These are phyloP conservation scores for Ascosphaera apis DNA, from an alignment of 2,329 filamentous ascomycete genomes.

Conservation along the genomic window DNA sequence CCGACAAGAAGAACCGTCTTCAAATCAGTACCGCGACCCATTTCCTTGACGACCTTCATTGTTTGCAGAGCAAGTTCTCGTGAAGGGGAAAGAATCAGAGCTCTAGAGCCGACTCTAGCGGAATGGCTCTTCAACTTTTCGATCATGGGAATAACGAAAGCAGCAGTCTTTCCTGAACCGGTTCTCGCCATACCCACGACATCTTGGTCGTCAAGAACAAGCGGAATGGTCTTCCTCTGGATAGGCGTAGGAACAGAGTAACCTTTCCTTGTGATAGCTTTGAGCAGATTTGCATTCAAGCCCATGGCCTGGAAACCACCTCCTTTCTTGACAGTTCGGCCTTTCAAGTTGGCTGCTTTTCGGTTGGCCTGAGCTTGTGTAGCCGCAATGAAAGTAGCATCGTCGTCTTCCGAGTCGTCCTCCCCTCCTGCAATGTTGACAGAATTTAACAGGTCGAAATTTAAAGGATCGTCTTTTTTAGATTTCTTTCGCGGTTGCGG, in stretches of 20 bases:
- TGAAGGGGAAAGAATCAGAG: slow-evolving; percentile 73
- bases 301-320: slow-evolving; percentile 95
- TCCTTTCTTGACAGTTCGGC: slow-evolving; percentile 74
- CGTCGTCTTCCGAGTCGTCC: slow-evolving; percentile 36
- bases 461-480: slow-evolving; percentile 13
- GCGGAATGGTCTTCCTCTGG: slow-evolving; percentile 84
- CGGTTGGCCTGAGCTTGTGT: slow-evolving; percentile 72
- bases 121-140: slow-evolving; percentile 78
- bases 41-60: slow-evolving; percentile 85
- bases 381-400: slow-evolving; percentile 78
- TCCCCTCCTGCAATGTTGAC: slow-evolving; percentile 27
- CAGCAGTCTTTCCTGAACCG: slow-evolving; percentile 95
- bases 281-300: slow-evolving; percentile 59
- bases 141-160: slow-evolving; percentile 97
- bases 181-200: slow-evolving; percentile 98
- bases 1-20: slow-evolving; percentile 79
- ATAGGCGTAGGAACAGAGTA: slow-evolving; percentile 94
- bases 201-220: slow-evolving; percentile 74
- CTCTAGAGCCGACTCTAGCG: slow-evolving; percentile 62
- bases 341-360: slow-evolving; percentile 61
- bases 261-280: slow-evolving; percentile 79
- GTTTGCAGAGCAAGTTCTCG: slow-evolving; percentile 89
- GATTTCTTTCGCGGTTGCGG: slow-evolving; percentile 19
- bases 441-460: slow-evolving; percentile 33
- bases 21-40: slow-evolving; percentile 72